Conservation (phyloP, 805 yeast species). For the Suhomyces pyralidae region DNA sequence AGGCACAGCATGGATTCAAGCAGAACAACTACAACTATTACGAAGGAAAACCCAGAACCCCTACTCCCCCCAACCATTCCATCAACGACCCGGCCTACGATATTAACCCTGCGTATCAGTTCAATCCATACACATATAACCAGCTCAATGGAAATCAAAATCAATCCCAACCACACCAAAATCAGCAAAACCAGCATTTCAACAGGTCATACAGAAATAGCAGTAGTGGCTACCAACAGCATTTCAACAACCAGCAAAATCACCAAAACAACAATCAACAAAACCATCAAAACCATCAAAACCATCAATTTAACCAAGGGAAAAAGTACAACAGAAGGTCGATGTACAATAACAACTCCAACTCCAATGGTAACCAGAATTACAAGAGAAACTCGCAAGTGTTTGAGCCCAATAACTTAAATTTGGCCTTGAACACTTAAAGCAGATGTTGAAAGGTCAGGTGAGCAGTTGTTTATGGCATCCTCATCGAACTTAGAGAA, state of each 20-base stretch:
- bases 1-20: slow-evolving; percentile 5
- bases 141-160: not conserved
- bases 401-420: slow-evolving; percentile 12
- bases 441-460: not conserved
- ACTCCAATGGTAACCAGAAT: slow-evolving; percentile 3
- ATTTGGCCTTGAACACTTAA: slow-evolving; percentile 10
- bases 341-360: slow-evolving; percentile 14
- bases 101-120: slow-evolving; percentile 9
- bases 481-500: not conserved
- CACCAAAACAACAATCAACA: not conserved
- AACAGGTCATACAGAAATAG: too few species aligned
- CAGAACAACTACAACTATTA: not conserved
- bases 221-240: too few species aligned
- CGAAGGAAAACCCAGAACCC: slow-evolving; percentile 17
- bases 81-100: slow-evolving; percentile 7
- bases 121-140: slow-evolving; percentile 4
- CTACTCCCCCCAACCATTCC: slow-evolving; percentile 24
- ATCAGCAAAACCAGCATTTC: slow-evolving; percentile 3
- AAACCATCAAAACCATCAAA: not conserved
- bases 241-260: slow-evolving; percentile 5
- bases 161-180: not conserved
- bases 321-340: slow-evolving; percentile 29
- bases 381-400: slow-evolving; percentile 12
- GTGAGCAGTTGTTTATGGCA: not conserved
- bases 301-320: slow-evolving; percentile 6